Percentiles rank a stretch among this genome's conserved stretches.
Conservation (phyloP, 2,329 filamentous ascomycete species). For the Lizonia empirigonia region DNA sequence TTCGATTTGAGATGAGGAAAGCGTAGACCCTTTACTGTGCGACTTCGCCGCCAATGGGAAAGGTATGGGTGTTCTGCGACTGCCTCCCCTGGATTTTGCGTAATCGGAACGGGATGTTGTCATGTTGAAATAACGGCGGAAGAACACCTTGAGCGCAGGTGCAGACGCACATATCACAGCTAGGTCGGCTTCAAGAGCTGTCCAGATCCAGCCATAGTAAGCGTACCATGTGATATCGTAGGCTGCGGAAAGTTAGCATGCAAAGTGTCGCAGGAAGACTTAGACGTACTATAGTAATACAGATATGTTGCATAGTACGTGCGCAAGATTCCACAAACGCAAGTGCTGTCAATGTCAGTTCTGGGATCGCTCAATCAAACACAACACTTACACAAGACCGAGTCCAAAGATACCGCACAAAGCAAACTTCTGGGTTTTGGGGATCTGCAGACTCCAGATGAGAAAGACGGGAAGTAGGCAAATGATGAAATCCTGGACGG, state of each 20-base stretch:
- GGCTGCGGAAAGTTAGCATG: conserved; percentile 15
- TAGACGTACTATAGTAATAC: conserved; percentile 32
- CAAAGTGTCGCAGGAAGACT: not conserved
- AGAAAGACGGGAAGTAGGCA: conserved; percentile 52
- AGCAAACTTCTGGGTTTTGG: conserved; percentile 51
- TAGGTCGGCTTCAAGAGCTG: conserved; percentile 50
- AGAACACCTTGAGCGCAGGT: conserved; percentile 53
- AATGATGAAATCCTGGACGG: conserved; percentile 50
- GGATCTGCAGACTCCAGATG: conserved; percentile 53
- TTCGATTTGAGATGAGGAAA: conserved; percentile 13
- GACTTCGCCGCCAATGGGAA: not conserved
- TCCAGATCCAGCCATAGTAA: conserved; percentile 50
- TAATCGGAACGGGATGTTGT: conserved; percentile 18
- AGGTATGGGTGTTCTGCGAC: conserved; percentile 4
- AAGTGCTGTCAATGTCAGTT: conserved; percentile 29
- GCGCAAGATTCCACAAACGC: conserved; percentile 45
- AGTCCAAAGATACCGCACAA: conserved; percentile 53
- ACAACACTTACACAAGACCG: conserved; percentile 48
- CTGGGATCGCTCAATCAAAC: not conserved
- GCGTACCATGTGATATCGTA: conserved; percentile 51
- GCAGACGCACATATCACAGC: conserved; percentile 52
- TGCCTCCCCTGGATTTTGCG: conserved; percentile 5
- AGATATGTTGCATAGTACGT: conserved; percentile 46
- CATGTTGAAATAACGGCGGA: conserved; percentile 48
- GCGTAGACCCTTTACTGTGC: conserved; percentile 5